Percentiles rank a stretch among this genome's conserved stretches.
Conservation (phyloP, 1,284 basidiomycete species). For the Fomes fomentarius region DNA sequence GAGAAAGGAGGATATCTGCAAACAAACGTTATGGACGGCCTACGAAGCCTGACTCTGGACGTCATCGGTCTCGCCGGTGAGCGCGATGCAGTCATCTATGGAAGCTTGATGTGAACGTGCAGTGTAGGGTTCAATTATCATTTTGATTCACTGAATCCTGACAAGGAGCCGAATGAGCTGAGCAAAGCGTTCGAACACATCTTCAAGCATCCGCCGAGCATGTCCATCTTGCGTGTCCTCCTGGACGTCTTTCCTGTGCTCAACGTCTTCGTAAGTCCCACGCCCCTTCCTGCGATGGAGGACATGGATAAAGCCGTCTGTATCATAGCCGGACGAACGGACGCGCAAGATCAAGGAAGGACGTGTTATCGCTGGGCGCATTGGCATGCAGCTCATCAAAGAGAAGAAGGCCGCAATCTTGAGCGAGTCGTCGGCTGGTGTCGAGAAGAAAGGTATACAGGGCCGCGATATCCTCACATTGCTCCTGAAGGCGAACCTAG, state of each 20-base stretch:
- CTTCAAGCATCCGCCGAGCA: neutral
- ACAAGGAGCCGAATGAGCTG: conserved; percentile 40
- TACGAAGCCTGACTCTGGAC: neutral
- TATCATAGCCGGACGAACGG: neutral
- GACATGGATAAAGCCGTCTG: neutral
- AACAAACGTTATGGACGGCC: neutral
- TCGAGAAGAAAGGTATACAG: conserved; percentile 22
- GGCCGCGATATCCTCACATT: conserved; percentile 37
- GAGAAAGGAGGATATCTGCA: neutral
- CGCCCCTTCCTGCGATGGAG: too few relatives aligned
- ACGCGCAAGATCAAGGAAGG: neutral
- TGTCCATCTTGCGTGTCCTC: neutral
- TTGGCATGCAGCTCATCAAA: conserved; percentile 42
- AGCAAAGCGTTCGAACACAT: conserved; percentile 39
- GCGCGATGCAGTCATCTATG: too few relatives aligned
- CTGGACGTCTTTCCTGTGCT: conserved; percentile 5
- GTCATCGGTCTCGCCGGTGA: neutral
- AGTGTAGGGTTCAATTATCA: conserved; percentile 52
- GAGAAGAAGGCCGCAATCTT: conserved; percentile 41
- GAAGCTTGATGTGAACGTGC: too few relatives aligned
- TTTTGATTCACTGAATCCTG: conserved; percentile 41
- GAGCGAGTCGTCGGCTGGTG: conserved; percentile 23
- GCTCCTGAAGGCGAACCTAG: conserved; percentile 52
- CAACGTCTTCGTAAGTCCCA: conserved; percentile 14
- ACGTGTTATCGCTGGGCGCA: conserved; percentile 31